Evolutionary conservation across 1,139 yeast genomes (phyloP), one percentile per base, ranked within the genome.

Genomic region (Debaryomyces subglobosus): DNA sequence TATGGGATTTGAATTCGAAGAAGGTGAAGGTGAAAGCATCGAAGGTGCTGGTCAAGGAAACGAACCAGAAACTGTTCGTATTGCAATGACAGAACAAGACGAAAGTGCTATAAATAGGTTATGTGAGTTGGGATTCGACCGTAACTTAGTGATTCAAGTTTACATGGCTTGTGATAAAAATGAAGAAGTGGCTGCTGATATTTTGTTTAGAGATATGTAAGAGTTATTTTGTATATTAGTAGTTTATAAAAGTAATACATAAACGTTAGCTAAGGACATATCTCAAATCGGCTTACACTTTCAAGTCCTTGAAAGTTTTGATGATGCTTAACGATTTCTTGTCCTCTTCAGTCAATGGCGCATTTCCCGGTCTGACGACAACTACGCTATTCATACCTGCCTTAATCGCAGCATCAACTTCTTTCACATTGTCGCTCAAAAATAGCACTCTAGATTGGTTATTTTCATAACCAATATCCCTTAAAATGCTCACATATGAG

Each of bases 121-220:
- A 57, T 86, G 96, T 65, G 98, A 88, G 64, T 79, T 94, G 56
- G 99, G 99, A 0, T 94, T 94, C 63, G 96, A 89, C 56, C 82
- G 96, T 58, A 80, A 85, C 60, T 74, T 88, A 53, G 99, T 89
- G 44, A 83, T 92, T 53, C 97, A 92, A 72, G 96, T 96, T 33
- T 95, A 90, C 72, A 86, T 95, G 79, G 99, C 98, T 41, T 94
- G 99, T 69, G 99, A 95, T 64, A 94, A 92, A 74, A 91, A 94
- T 70, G 99, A 94, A 72, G 97, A 94, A 74, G 81, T 90, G 60
- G 91, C 99, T 40, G 99, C 98, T 36, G 95, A 94, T 71, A 83
- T 90, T 63, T 77, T 94, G 61, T 89, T 87, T 64, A 79, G 84
- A 60, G 79, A 74, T 67, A 68, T 69, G 70, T 73, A 64, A 54